Evolutionary conservation across 257 asterid species (phyloP).

Genomic region (Rauvolfia tetraphylla): DNA sequence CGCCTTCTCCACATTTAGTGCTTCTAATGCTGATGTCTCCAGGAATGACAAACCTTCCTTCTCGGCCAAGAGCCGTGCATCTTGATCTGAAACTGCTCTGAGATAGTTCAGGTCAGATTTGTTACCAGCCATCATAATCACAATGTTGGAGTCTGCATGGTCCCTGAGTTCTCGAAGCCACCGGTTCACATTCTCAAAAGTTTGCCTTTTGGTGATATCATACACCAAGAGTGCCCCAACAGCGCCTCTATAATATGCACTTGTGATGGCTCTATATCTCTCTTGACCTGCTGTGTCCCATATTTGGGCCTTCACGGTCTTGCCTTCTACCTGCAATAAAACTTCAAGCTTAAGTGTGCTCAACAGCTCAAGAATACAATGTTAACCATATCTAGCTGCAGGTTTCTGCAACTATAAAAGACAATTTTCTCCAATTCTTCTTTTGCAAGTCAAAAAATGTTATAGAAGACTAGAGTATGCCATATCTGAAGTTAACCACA

Average conservation of each 20-base stretch:
- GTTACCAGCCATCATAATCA: slow-evolving; percentile 47
- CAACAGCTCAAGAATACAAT: background rate
- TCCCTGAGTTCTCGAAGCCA: slow-evolving; percentile 48
- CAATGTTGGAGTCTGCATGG: slow-evolving; percentile 52
- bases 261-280: slow-evolving; percentile 48
- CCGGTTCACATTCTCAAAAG: slow-evolving; percentile 39
- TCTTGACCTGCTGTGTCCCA: slow-evolving; percentile 66
- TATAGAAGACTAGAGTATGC: background rate
- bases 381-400: too few species aligned
- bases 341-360: background rate
- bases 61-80: slow-evolving; percentile 40
- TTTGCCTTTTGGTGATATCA: slow-evolving; percentile 47
- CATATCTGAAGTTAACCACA: background rate
- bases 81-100: slow-evolving; percentile 37
- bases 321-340: slow-evolving; percentile 40
- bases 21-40: slow-evolving; percentile 45
- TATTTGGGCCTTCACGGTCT: slow-evolving; percentile 49
- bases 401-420: background rate
- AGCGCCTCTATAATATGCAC: slow-evolving; percentile 52
- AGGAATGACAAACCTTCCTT: slow-evolving; percentile 47
- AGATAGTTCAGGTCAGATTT: slow-evolving; percentile 43
- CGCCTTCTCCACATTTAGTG: slow-evolving; percentile 41
- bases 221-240: slow-evolving; percentile 49
- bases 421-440: background rate
- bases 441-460: background rate